Evolutionary conservation across 2,329 filamentous ascomycete species (phyloP).

Genomic region (Trematosphaeria pertusa): DNA sequence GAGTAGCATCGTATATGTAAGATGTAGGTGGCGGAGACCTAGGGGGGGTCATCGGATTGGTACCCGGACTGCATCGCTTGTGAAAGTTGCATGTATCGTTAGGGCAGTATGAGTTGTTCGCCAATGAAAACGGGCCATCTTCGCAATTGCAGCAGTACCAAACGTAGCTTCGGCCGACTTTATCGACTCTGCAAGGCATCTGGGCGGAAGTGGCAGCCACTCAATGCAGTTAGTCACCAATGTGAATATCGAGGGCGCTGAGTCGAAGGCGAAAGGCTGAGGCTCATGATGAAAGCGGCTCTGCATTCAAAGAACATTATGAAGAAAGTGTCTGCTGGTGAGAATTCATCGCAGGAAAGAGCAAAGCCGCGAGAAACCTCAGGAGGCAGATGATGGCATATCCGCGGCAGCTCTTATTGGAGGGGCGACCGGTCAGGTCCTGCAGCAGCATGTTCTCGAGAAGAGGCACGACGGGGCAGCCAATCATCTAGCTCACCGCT

Average conservation of each 20-base stretch:
- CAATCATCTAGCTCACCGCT: constrained; percentile 2
- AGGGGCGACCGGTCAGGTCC: constrained; percentile 6
- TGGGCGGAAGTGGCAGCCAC: constrained; percentile 2
- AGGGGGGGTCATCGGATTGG: no score
- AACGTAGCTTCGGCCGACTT: not conserved
- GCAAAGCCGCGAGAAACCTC: constrained; percentile 4
- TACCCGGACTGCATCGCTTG: no score
- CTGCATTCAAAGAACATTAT: constrained; percentile 1
- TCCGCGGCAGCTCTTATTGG: constrained; percentile 1
- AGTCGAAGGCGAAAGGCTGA: constrained; percentile 1
- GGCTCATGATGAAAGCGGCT: constrained; percentile 8
- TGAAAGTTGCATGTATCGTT: no score
- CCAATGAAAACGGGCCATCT: constrained; percentile 3
- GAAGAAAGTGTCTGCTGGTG: not conserved
- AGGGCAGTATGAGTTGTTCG: no score
- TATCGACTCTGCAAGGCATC: constrained; percentile 7
- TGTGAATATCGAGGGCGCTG: constrained; percentile 1
- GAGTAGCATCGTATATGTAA: no score
- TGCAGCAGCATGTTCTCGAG: constrained; percentile 1
- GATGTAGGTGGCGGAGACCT: no score
- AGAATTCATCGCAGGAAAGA: constrained; percentile 5
- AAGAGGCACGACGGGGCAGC: constrained; percentile 1
- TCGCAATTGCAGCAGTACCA: constrained; percentile 13
- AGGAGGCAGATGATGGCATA: constrained; percentile 2
- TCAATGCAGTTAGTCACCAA: not conserved